Percentiles rank a stretch among this genome's conserved stretches.
Evolutionary conservation across 2,329 filamentous ascomycete species (phyloP).

Genomic region (Scedosporium apiospermum): DNA sequence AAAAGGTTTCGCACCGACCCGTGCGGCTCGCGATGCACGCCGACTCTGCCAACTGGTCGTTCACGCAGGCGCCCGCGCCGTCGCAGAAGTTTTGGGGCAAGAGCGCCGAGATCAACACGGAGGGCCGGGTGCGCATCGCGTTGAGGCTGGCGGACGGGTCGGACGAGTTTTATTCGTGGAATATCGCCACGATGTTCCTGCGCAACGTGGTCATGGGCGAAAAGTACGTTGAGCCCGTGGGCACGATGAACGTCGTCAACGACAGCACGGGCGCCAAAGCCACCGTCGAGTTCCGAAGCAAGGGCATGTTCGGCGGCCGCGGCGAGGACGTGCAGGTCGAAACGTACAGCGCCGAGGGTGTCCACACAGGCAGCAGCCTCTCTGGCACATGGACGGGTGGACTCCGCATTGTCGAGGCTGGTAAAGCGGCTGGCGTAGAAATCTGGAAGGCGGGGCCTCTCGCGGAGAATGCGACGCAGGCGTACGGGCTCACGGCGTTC

Average conservation of each 20-base stretch:
- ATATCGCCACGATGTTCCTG: conserved; percentile 77
- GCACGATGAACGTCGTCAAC: conserved; percentile 76
- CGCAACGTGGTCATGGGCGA: conserved; percentile 96
- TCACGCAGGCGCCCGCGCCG: conserved; percentile 78
- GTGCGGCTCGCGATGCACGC: conserved; percentile 91
- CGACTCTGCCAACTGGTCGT: conserved; percentile 75
- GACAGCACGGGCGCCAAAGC: conserved; percentile 79
- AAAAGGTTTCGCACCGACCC: conserved; percentile 90
- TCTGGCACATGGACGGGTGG: conserved; percentile 76
- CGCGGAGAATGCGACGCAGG: conserved; percentile 67
- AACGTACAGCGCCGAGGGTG: conserved; percentile 57
- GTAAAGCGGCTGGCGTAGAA: conserved; percentile 50
- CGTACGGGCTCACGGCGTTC: conserved; percentile 83
- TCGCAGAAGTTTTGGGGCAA: conserved; percentile 99
- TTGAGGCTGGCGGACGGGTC: conserved; percentile 55
- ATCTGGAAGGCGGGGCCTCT: conserved; percentile 74
- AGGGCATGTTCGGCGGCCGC: conserved; percentile 94
- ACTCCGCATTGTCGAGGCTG: conserved; percentile 57
- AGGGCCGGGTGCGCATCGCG: conserved; percentile 72
- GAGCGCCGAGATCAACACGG: conserved; percentile 86
- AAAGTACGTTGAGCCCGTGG: conserved; percentile 94
- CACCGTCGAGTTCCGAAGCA: conserved; percentile 82
- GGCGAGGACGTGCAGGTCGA: conserved; percentile 82
- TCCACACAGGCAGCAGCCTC: conserved; percentile 57
- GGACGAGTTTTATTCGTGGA: conserved; percentile 84